A percentile compares a stretch with the other conserved stretches of the same genome.
These are phyloP conservation scores for Hordeum vulgare DNA, from an alignment of 176 grass and related monocot genomes.

Conservation along the genomic window DNA sequence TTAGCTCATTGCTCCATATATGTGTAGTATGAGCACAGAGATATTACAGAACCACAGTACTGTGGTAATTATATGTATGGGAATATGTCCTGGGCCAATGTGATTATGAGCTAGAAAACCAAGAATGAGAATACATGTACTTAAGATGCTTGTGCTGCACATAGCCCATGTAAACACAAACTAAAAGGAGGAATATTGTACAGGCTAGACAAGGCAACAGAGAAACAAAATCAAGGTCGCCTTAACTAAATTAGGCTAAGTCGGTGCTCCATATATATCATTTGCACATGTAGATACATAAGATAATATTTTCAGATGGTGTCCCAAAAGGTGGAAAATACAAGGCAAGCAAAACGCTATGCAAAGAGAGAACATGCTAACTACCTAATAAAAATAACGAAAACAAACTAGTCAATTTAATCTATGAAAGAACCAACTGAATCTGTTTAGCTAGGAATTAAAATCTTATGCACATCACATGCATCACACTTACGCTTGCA, in stretches of 20 bases:
- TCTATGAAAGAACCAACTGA: neutral
- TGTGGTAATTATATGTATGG: neutral
- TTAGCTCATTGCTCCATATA: neutral
- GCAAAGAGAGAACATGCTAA: neutral
- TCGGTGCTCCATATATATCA: neutral
- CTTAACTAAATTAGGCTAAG: neutral
- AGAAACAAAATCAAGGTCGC: slow-evolving; percentile 15
- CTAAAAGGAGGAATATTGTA: slow-evolving; percentile 27
- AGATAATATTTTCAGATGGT: slow-evolving; percentile 11
- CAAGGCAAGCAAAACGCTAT: neutral
- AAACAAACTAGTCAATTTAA: neutral
- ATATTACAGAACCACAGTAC: neutral
- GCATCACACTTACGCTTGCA: neutral
- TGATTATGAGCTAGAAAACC: neutral
- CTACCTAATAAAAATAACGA: neutral
- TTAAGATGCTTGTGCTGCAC: slow-evolving; percentile 9
- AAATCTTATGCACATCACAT: neutral
- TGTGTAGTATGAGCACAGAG: neutral
- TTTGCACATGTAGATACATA: neutral
- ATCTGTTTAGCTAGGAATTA: neutral
- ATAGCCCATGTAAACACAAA: slow-evolving; percentile 18
- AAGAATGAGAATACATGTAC: neutral
- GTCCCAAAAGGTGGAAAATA: neutral
- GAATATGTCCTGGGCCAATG: slow-evolving; percentile 9
- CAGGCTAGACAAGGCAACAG: slow-evolving; percentile 7